phyloP scores from a whole-genome alignment of 169 alveolate species.

The Theileria luwenshuni region DNA sequence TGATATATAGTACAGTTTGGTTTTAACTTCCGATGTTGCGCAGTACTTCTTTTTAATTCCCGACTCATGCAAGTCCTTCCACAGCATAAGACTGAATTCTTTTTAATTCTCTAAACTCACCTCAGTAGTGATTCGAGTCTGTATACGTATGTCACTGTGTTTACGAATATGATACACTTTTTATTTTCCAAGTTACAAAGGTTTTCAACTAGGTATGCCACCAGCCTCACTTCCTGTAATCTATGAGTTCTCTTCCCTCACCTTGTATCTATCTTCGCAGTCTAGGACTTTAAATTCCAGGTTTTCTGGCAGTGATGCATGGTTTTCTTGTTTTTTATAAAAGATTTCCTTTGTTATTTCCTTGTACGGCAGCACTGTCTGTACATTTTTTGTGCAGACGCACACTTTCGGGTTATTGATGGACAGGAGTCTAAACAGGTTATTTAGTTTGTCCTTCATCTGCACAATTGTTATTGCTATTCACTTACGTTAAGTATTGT shows the following conservation, averaged over 20 bases:
- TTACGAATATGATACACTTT: conserved; percentile 49
- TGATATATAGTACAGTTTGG: conserved; percentile 50
- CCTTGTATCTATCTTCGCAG: conserved; percentile 54
- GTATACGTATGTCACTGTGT: conserved; percentile 62
- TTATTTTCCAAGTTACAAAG: conserved; percentile 24
- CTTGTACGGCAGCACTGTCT: conserved; percentile 50
- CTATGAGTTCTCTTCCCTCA: not conserved
- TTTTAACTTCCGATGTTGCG: conserved; percentile 42
- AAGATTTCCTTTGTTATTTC: conserved; percentile 27
- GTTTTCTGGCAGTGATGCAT: conserved; percentile 42
- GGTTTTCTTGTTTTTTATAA: conserved; percentile 20
- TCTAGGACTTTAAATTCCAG: conserved; percentile 38
- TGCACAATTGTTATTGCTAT: not conserved
- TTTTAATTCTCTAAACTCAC: not conserved
- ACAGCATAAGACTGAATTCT: conserved; percentile 36
- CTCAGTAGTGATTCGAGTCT: conserved; percentile 65
- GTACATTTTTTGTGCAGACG: conserved; percentile 32
- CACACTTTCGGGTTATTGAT: conserved; percentile 60
- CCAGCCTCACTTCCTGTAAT: conserved; percentile 52
- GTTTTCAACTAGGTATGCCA: conserved; percentile 55
- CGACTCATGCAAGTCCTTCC: conserved; percentile 65
- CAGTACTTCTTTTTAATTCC: conserved; percentile 52
- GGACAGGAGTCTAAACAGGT: conserved; percentile 37
- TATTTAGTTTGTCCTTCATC: conserved; percentile 36
- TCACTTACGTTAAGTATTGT: conserved; percentile 53